Evolutionary conservation across 768 basidiomycete genomes (phyloP).

Genomic region (Steccherinum ochraceum): DNA sequence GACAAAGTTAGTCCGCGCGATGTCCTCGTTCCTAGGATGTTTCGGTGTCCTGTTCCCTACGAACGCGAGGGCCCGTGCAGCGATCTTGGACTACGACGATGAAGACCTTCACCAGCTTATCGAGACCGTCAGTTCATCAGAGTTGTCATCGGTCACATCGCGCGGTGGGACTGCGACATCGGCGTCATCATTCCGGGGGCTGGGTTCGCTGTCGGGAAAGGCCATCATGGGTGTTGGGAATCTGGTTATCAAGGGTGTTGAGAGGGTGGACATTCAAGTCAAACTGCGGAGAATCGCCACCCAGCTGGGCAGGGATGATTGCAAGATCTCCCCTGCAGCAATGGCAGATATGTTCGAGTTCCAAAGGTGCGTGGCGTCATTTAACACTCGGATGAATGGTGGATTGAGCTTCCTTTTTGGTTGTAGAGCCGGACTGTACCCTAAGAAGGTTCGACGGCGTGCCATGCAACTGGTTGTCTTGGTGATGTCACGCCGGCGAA

Average conservation of each 20-base stretch:
- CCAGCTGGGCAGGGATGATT: background rate
- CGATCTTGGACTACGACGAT: background rate
- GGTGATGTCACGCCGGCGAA: background rate
- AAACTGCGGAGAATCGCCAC: background rate
- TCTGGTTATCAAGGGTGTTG: background rate
- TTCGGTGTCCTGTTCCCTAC: background rate
- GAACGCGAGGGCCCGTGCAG: background rate
- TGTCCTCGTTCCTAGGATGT: background rate
- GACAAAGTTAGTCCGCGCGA: background rate
- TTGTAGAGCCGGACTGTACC: background rate
- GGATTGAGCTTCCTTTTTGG: background rate
- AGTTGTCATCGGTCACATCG: background rate
- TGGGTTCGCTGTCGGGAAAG: background rate
- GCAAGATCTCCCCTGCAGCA: background rate
- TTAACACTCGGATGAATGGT: background rate
- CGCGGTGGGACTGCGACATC: background rate
- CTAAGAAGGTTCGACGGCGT: background rate
- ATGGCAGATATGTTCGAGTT: background rate
- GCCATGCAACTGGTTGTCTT: background rate
- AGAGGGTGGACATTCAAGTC: background rate
- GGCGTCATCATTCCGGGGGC: background rate
- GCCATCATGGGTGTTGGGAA: background rate
- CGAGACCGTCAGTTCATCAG: background rate
- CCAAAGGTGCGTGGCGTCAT: background rate
- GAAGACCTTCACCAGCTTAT: background rate